Conservation (phyloP, 108 stramenopile species). For the Phaeodactylum tricornutum region DNA sequence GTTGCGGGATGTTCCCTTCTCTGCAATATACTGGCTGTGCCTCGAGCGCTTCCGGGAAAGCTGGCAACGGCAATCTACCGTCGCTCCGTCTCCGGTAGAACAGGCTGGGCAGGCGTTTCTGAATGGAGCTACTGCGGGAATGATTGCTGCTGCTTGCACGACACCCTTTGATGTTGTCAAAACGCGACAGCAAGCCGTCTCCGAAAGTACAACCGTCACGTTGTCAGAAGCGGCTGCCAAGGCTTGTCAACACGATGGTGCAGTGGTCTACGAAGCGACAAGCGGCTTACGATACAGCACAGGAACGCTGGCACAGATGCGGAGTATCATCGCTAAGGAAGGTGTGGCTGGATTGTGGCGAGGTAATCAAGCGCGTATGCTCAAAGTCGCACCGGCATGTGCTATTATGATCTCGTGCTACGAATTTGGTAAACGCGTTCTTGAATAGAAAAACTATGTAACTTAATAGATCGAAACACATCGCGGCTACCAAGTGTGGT, state of each 20-base stretch:
- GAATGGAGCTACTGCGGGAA: conserved; percentile 69
- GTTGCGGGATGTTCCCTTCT: conserved; percentile 90
- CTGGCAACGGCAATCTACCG: conserved; percentile 6
- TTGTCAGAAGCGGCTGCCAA: not conserved
- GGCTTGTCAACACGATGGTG: conserved; percentile 14
- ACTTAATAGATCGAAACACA: no score
- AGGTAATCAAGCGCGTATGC: conserved; percentile 73
- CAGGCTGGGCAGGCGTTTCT: conserved; percentile 50
- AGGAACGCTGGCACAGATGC: not conserved
- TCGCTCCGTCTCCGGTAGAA: conserved; percentile 11
- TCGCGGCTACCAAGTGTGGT: no score
- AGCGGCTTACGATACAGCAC: no score
- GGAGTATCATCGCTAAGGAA: conserved; percentile 18
- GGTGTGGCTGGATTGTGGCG: conserved; percentile 66
- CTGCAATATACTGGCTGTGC: conserved; percentile 81
- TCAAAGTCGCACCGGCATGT: conserved; percentile 90
- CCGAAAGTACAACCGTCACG: not conserved
- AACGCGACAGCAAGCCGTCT: conserved; percentile 60
- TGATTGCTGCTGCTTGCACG: conserved; percentile 76
- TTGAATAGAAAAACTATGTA: no score
- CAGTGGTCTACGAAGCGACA: no score
- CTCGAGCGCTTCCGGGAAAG: conserved; percentile 46
- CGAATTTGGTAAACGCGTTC: conserved; percentile 79
- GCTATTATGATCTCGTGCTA: conserved; percentile 94
- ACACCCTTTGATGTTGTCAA: conserved; percentile 96